Percentiles rank a stretch among this genome's conserved stretches.
Evolutionary conservation across 495 filamentous ascomycete genomes (phyloP).

Genomic region (Xylaria curta): DNA sequence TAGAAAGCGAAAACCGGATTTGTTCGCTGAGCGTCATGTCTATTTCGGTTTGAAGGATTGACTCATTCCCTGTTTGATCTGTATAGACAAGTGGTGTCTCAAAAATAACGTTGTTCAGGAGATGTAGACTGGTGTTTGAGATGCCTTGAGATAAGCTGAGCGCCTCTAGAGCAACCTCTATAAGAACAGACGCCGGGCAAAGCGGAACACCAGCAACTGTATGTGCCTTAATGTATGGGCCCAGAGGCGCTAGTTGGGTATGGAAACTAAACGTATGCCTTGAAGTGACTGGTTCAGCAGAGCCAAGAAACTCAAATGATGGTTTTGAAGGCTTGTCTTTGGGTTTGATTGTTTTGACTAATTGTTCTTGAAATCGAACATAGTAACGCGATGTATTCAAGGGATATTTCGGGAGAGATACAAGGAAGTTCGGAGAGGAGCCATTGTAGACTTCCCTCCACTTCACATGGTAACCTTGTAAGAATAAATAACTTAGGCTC

Average conservation of each 20-base stretch:
- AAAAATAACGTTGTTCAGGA: constrained; percentile 47
- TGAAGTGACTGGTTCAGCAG: neutral
- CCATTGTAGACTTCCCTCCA: constrained; percentile 26
- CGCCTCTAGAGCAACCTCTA: constrained; percentile 64
- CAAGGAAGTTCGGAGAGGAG: constrained; percentile 17
- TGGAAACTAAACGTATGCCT: neutral
- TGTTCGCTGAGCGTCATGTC: neutral
- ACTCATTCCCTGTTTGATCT: constrained; percentile 33
- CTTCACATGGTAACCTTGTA: constrained; percentile 4
- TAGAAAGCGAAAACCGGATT: neutral
- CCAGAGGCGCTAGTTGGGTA: neutral
- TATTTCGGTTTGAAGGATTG: neutral
- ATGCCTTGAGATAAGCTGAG: constrained; percentile 55
- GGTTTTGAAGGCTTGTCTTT: neutral
- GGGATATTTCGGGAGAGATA: constrained; percentile 18
- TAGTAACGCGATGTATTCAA: constrained; percentile 20
- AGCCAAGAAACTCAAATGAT: constrained; percentile 13
- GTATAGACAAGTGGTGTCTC: constrained; percentile 59
- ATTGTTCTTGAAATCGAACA: neutral
- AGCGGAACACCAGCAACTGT: constrained; percentile 62
- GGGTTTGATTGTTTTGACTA: neutral
- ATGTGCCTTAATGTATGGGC: constrained; percentile 59
- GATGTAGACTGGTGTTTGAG: constrained; percentile 47
- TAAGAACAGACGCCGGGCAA: constrained; percentile 64
- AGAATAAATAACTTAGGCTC: constrained; percentile 17